Evolutionary conservation across 176 grass and related monocot species (phyloP).

Genomic region (Pontederia crassipes): DNA sequence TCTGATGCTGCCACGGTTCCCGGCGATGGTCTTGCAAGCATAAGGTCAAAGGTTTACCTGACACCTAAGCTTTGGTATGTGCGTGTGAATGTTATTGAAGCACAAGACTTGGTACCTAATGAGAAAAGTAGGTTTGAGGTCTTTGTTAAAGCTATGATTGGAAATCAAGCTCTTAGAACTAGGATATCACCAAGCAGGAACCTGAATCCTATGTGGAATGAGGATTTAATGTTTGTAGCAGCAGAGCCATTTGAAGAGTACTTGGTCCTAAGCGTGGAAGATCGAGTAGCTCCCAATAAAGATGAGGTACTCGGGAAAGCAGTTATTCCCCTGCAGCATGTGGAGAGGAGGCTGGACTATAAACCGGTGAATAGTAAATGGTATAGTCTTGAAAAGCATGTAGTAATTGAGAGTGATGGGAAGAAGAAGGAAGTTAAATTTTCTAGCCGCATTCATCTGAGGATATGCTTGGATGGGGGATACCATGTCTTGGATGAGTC

Average conservation of each 20-base stretch:
- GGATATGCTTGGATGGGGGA: constrained; percentile 57
- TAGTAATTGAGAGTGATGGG: constrained; percentile 49
- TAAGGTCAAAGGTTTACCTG: constrained; percentile 65
- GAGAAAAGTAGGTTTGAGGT: constrained; percentile 44
- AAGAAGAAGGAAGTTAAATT: constrained; percentile 52
- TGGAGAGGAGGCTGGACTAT: constrained; percentile 39
- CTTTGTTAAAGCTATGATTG: constrained; percentile 50
- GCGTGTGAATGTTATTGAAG: constrained; percentile 62
- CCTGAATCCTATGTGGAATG: constrained; percentile 64
- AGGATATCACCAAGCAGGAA: constrained; percentile 23
- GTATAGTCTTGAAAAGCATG: constrained; percentile 52
- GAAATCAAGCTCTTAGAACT: constrained; percentile 45
- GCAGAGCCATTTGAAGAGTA: constrained; percentile 60
- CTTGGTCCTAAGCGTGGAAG: constrained; percentile 47
- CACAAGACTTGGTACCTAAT: constrained; percentile 48
- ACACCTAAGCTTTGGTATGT: constrained; percentile 71
- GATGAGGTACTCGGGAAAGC: constrained; percentile 49
- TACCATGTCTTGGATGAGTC: constrained; percentile 74
- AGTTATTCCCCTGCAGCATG: constrained; percentile 39
- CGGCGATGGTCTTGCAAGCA: constrained; percentile 51
- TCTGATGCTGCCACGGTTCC: constrained; percentile 50
- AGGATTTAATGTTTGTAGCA: constrained; percentile 57
- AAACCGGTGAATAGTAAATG: constrained; percentile 34
- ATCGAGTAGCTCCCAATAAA: constrained; percentile 46
- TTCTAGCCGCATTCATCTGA: constrained; percentile 53